phyloP scores from a whole-genome alignment of 768 basidiomycete species.

The Suillus hirtellus region DNA sequence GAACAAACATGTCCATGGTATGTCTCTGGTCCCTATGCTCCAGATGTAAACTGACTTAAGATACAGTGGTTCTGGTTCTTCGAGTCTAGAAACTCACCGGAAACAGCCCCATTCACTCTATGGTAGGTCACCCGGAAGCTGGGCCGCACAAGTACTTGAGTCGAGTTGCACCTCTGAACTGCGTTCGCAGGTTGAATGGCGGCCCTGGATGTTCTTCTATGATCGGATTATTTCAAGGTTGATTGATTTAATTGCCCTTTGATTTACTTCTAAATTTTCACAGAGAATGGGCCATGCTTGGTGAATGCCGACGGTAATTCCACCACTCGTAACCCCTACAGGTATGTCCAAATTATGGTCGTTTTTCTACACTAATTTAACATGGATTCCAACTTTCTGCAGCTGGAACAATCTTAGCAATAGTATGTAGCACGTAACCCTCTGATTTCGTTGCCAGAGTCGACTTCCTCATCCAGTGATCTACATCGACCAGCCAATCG shows the following conservation, averaged over 20 bases:
- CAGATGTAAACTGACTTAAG: neutral
- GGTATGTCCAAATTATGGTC: slow-evolving; percentile 34
- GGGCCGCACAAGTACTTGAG: neutral
- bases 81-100: slow-evolving; percentile 57
- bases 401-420: slow-evolving; percentile 74
- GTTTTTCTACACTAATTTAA: too few species aligned
- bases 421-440: slow-evolving; percentile 38
- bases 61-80: slow-evolving; percentile 80
- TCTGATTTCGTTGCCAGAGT: neutral
- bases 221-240: slow-evolving; percentile 68
- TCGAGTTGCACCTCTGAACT: neutral
- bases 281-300: slow-evolving; percentile 65
- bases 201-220: slow-evolving; percentile 65
- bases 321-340: slow-evolving; percentile 60
- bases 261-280: neutral
- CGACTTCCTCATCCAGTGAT: slow-evolving; percentile 44
- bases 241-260: neutral
- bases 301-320: slow-evolving; percentile 55
- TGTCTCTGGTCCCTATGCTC: slow-evolving; percentile 9
- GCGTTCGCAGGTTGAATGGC: slow-evolving; percentile 48
- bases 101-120: slow-evolving; percentile 65
- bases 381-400: too few species aligned
- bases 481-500: slow-evolving; percentile 71
- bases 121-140: slow-evolving; percentile 40
- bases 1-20: slow-evolving; percentile 60